A percentile compares a stretch with the other conserved stretches of the same genome.
Evolutionary conservation across 768 basidiomycete species (phyloP).

Genomic region (Termitomyces titanicus): DNA sequence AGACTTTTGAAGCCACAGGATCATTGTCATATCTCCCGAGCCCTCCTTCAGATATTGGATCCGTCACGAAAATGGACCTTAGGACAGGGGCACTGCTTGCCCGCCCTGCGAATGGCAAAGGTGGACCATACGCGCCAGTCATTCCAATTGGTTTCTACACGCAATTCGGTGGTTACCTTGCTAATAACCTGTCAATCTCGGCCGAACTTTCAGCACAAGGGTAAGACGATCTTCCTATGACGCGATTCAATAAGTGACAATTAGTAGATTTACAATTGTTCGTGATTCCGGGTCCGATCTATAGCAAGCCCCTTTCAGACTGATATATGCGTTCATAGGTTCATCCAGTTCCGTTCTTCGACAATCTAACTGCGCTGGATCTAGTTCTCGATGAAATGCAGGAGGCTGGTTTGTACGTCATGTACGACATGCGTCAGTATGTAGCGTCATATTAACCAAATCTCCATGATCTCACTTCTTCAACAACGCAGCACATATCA

Average conservation of each 20-base stretch:
- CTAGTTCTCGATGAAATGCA: slow-evolving; percentile 68
- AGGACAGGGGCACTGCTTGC: slow-evolving; percentile 56
- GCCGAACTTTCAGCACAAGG: slow-evolving; percentile 51
- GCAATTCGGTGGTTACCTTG: slow-evolving; percentile 50
- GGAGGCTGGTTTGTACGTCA: slow-evolving; percentile 63
- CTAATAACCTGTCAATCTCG: slow-evolving; percentile 48
- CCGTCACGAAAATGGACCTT: slow-evolving; percentile 62
- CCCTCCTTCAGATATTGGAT: slow-evolving; percentile 42
- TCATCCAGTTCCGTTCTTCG: slow-evolving; percentile 68
- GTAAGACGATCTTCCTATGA: slow-evolving; percentile 32
- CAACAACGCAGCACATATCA: slow-evolving; percentile 49
- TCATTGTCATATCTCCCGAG: slow-evolving; percentile 47
- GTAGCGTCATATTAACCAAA: slow-evolving; percentile 11
- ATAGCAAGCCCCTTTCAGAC: not conserved
- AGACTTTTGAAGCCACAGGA: slow-evolving; percentile 42
- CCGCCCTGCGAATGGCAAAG: slow-evolving; percentile 45
- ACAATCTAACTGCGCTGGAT: slow-evolving; percentile 53
- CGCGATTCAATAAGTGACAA: not conserved
- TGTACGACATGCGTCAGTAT: slow-evolving; percentile 78
- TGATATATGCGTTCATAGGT: slow-evolving; percentile 38
- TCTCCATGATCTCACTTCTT: slow-evolving; percentile 1
- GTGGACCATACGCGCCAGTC: slow-evolving; percentile 47
- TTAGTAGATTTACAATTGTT: slow-evolving; percentile 37
- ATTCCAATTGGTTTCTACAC: slow-evolving; percentile 80
- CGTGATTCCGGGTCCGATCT: slow-evolving; percentile 11